These are phyloP conservation scores for Pseudogymnoascus sp. DNA, from an alignment of 2,329 filamentous ascomycete genomes.

Conservation along the genomic window DNA sequence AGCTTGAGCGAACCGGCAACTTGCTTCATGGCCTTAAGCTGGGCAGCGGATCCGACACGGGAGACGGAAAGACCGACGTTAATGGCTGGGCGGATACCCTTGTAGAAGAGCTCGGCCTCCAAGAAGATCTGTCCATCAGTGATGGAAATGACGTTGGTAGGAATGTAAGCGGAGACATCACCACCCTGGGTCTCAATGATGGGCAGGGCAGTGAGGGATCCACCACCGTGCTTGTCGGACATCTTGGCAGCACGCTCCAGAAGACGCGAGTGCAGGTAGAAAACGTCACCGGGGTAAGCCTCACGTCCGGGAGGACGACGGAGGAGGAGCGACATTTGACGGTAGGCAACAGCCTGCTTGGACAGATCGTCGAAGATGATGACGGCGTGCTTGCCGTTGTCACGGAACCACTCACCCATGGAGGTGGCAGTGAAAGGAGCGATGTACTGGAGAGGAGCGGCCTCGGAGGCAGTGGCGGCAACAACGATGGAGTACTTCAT, in stretches of 20 bases:
- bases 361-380: conserved; percentile 92
- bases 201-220: conserved; percentile 93
- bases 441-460: conserved; percentile 87
- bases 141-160: conserved; percentile 99
- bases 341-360: conserved; percentile 96
- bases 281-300: conserved; percentile 98
- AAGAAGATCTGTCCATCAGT: conserved; percentile 99
- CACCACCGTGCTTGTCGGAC: conserved; percentile 88
- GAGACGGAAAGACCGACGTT: conserved; percentile 99
- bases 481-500: conserved; percentile 97
- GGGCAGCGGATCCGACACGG: conserved; percentile 97
- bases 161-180: conserved; percentile 99
- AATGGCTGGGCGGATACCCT: conserved; percentile 99
- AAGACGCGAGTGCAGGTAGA: conserved; percentile 99
- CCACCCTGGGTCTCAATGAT: conserved; percentile 99
- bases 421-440: conserved; percentile 70
- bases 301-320: conserved; percentile 98
- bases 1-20: conserved; percentile 99
- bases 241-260: conserved; percentile 99
- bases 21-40: conserved; percentile 99
- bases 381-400: conserved; percentile 79
- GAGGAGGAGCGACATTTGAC: conserved; percentile 97
- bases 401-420: conserved; percentile 64
- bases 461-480: conserved; percentile 94
- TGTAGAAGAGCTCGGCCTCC: conserved; percentile 99